Conservation (phyloP, 2,329 filamentous ascomycete species). For the Epichloe sp. region DNA sequence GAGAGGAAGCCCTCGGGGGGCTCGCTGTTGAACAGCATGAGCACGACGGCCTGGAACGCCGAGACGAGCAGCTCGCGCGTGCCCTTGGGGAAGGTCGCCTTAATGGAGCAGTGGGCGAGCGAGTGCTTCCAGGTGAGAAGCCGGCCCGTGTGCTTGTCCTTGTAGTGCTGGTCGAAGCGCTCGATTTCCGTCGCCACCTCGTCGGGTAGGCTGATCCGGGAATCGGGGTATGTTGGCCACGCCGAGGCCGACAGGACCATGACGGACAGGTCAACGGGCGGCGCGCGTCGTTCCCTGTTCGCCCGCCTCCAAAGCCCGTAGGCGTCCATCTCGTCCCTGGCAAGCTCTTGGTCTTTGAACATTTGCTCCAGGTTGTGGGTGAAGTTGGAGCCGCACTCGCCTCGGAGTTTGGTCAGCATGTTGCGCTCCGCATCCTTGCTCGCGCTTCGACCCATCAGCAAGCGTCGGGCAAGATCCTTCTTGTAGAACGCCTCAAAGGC, state of each 20-base stretch:
- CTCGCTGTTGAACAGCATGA: slow-evolving; percentile 77
- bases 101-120: slow-evolving; percentile 80
- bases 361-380: slow-evolving; percentile 97
- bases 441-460: slow-evolving; percentile 85
- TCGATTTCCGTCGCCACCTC: slow-evolving; percentile 65
- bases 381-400: slow-evolving; percentile 85
- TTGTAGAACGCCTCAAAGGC: slow-evolving; percentile 99
- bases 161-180: slow-evolving; percentile 76
- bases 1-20: slow-evolving; percentile 46
- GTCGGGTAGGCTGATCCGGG: slow-evolving; percentile 56
- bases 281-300: slow-evolving; percentile 29
- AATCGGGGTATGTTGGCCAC: slow-evolving; percentile 84
- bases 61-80: slow-evolving; percentile 82
- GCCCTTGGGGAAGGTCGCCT: slow-evolving; percentile 66
- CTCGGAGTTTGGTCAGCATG: slow-evolving; percentile 85
- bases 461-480: slow-evolving; percentile 77
- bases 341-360: slow-evolving; percentile 96
- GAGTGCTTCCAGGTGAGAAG: slow-evolving; percentile 85
- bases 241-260: slow-evolving; percentile 82
- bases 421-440: slow-evolving; percentile 91
- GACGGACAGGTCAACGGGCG: slow-evolving; percentile 55
- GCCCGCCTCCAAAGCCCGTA: slow-evolving; percentile 60
- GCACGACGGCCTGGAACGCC: slow-evolving; percentile 81
- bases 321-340: slow-evolving; percentile 80
- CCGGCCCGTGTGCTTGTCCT: slow-evolving; percentile 76